Base-by-base conservation (phyloP, 1,139 yeast genomes). In the Yamadazyma sp. region DNA sequence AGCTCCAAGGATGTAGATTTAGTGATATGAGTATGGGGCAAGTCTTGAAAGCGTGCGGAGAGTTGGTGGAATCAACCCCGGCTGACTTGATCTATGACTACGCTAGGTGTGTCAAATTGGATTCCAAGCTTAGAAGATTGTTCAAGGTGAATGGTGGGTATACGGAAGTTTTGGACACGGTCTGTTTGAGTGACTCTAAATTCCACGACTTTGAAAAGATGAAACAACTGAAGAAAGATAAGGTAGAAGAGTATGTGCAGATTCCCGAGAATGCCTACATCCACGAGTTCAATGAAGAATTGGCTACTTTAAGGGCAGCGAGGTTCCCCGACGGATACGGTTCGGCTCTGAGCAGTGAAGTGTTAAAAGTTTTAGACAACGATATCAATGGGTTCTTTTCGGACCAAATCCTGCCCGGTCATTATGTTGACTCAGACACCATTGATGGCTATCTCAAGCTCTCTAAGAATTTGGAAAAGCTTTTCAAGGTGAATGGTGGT, bases 161-260 rank as follows among this genome's bases (percentile, higher is more conserved):
- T 39, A 62, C 71, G 2, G 59, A 52, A 15, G 54, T 62, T 8
- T 56, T 69, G 46, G 73, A 68, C 42, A 53, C 62, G 2, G 50
- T 66, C 4, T 43, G 64, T 26, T 46, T 46, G 5, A 57, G 56
- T 17, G 62, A 60, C 40, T 37, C 40, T 3, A 60, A 52, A n/a
- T 58, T 62, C 38, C 57, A 53, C 6, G 40, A 46, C 14, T 47
- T 60, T 27, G 66, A 61, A 37, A 38, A 40, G 16, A 51, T 51
- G 27, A 33, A 31, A 9, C 31, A 28, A 9, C 20, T 17, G 24
- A 27, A 20, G 32, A 31, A 27, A 23, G 14, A 7, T 31, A 17
- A 7, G 10, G 17, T 20, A 5, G 26, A 7, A 17, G 22, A 17
- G 16, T 54, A 56, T 37, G 43, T 43, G 14, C 61, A 55, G 38